Evolutionary conservation across 345 rosid genomes (phyloP), one percentile per base, ranked within the genome.

Genomic region (Salix suchowensis): DNA sequence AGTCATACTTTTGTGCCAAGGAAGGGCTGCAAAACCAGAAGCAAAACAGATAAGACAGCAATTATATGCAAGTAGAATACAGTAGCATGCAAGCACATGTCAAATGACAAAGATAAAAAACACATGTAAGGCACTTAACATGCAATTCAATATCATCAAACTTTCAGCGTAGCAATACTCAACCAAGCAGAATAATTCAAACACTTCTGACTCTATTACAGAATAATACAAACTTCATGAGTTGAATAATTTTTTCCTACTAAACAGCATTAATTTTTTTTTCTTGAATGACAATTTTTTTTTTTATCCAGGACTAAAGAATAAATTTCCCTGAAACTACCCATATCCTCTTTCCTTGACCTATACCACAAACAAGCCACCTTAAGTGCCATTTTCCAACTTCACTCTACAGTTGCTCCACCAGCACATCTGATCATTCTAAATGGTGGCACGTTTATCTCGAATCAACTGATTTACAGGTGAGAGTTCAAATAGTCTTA

Each of bases 1-100:
- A 65, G 77, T 89, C 86, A 90, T 67, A 82, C 83, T 78, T 80
- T 88, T 14, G 91, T 52, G 28, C 91, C 93, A 5, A 87, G 88
- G 80, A 84, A 87, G 3, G 90, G 78, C 93, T 90, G 90, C 78
- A 79, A 58, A 2, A 24, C 42, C 32, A 69, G 23, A 61, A 58
- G 24, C 65, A 70, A 39, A 71, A 34, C 62, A 55, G 24, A 24
- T 23, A 15, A 7, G 40, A 8, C 13, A 28, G 77, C 48, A 64
- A 70, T 32, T 67, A 37, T 7, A 15, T 13, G 72, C 34, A 55
- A 24, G 2, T 21, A 76, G n/a, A 34, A 46, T 5, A 30, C 58
- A 21, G 2, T 16, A 61, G 5, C 19, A 19, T 9, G 7, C 73
- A 60, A 32, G 36, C 69, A 46, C 2, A 46, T 28, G 23, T 23